Evolutionary conservation across 169 alveolate genomes (phyloP).

Genomic region (Eimeria necatrix): DNA sequence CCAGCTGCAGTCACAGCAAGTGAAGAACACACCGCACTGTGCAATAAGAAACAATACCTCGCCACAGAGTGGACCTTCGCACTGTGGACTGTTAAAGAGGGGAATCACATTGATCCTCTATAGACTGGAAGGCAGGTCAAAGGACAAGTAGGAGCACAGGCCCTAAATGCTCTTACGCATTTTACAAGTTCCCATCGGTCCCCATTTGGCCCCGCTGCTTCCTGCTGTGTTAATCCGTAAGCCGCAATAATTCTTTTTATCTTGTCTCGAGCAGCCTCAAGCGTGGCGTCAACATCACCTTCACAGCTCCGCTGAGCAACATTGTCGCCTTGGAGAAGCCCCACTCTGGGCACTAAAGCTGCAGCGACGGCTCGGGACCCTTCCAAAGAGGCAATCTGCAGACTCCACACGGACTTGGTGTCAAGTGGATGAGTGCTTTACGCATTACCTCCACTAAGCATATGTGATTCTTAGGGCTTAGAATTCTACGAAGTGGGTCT

Average conservation of each 20-base stretch:
- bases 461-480: too few species aligned
- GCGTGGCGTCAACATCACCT: not conserved
- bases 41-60: not conserved
- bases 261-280: not conserved
- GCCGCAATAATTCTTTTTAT: not conserved
- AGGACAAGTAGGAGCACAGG: not conserved
- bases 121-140: not conserved
- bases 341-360: not conserved
- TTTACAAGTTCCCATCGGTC: not conserved
- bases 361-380: slow-evolving; percentile 31
- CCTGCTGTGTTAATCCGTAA: not conserved
- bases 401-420: too few species aligned
- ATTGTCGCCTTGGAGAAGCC: not conserved
- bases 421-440: too few species aligned
- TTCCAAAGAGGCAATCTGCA: slow-evolving; percentile 18
- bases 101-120: not conserved
- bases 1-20: slow-evolving; percentile 5
- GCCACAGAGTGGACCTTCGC: not conserved
- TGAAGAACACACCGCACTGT: not conserved
- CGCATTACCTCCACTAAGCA: too few species aligned
- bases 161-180: not conserved
- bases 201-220: not conserved
- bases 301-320: not conserved
- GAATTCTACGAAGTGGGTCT: not conserved
- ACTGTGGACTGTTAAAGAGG: not conserved